Evolutionary conservation across 2,329 filamentous ascomycete species (phyloP).

Genomic region (Dactylellina drechsleri): DNA sequence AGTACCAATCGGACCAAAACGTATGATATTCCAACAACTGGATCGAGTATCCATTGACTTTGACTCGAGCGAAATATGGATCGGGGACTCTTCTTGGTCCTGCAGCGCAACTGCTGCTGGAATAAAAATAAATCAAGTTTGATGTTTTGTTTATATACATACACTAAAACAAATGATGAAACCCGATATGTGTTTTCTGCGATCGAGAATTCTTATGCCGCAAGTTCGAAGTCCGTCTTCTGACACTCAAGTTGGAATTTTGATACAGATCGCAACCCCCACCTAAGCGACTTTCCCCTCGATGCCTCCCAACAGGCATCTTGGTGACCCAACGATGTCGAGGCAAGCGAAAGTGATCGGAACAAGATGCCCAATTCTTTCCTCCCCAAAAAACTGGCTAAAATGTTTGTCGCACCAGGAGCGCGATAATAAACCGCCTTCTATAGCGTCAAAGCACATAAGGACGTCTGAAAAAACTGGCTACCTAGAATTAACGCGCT

Average conservation of each 20-base stretch:
- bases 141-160: slow-evolving; percentile 25
- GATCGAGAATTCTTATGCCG: slow-evolving; percentile 1
- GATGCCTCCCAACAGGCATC: too few species aligned
- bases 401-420: too few species aligned
- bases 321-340: slow-evolving; percentile 13
- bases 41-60: too few species aligned
- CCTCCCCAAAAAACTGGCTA: not conserved
- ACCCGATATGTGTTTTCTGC: slow-evolving; percentile 10
- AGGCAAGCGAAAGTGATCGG: slow-evolving; percentile 33
- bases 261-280: not conserved
- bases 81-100: too few species aligned
- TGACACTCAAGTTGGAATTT: too few species aligned
- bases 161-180: slow-evolving; percentile 31
- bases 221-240: too few species aligned
- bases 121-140: not conserved
- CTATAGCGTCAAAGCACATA: slow-evolving; percentile 53
- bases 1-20: too few species aligned
- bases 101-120: not conserved
- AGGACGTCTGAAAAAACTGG: slow-evolving; percentile 22
- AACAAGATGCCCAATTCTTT: slow-evolving; percentile 29
- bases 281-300: not conserved
- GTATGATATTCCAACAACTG: too few species aligned
- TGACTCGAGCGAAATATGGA: too few species aligned
- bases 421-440: slow-evolving; percentile 19
- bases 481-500: slow-evolving; percentile 27